Conservation (phyloP, 2,329 filamentous ascomycete species). For the Apiospora marii region DNA sequence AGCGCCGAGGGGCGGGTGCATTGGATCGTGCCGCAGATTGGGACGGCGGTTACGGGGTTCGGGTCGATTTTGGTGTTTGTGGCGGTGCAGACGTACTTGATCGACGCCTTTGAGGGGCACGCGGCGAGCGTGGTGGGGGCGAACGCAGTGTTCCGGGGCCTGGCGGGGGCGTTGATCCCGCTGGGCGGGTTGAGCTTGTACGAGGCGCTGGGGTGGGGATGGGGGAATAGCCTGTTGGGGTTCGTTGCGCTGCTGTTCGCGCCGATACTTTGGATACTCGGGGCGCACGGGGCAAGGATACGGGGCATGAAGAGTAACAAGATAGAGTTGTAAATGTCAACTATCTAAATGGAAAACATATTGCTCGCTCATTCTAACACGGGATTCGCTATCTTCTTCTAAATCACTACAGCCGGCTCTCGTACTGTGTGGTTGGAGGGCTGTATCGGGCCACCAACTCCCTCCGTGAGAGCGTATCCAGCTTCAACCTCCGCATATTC, state of each 20-base stretch:
- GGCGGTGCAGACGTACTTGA: conserved; percentile 37
- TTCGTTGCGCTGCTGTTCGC: conserved; percentile 35
- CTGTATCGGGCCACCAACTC: conserved; percentile 25
- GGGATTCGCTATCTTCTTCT: neutral
- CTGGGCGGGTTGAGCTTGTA: conserved; percentile 34
- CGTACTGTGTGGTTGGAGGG: neutral
- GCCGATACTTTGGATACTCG: conserved; percentile 32
- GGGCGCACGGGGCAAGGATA: conserved; percentile 21
- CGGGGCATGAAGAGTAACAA: conserved; percentile 17
- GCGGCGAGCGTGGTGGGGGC: conserved; percentile 35
- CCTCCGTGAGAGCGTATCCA: conserved; percentile 23
- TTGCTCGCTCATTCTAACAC: neutral
- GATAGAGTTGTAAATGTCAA: conserved; percentile 13
- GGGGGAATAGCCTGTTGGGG: conserved; percentile 38
- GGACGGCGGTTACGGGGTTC: conserved; percentile 43
- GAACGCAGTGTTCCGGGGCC: conserved; percentile 35
- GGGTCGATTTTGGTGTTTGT: conserved; percentile 39
- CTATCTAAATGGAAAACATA: neutral
- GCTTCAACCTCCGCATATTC: conserved; percentile 28
- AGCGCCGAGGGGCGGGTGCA: conserved; percentile 45
- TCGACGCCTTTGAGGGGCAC: conserved; percentile 50
- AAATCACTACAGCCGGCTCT: neutral
- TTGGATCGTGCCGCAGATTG: conserved; percentile 52
- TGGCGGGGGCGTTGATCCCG: conserved; percentile 31
- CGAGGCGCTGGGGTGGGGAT: conserved; percentile 35